phyloP scores from a whole-genome alignment of 73 alveolate genomes.

The Tetrahymena thermophila region DNA sequence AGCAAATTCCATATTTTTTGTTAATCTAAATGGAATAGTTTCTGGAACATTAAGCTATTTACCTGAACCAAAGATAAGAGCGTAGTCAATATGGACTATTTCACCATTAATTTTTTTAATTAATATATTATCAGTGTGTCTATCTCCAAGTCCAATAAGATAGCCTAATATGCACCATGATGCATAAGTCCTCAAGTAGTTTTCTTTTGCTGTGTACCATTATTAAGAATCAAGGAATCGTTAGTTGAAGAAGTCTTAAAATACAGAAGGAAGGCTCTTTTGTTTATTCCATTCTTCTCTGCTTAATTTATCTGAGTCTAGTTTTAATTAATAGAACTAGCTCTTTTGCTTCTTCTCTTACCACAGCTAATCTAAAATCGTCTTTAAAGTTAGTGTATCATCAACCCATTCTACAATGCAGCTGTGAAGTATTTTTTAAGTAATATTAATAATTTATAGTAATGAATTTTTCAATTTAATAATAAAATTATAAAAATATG shows the following conservation, averaged over 20 bases:
- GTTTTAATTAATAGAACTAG: not conserved
- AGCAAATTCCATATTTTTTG: constrained; percentile 80
- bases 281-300: constrained; percentile 51
- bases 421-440: not conserved
- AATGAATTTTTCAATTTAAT: too few relatives aligned
- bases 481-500: too few relatives aligned
- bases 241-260: constrained; percentile 60
- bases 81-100: constrained; percentile 91
- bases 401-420: constrained; percentile 78
- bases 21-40: constrained; percentile 89
- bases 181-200: constrained; percentile 83
- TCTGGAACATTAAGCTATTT: constrained; percentile 87
- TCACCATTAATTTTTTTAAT: constrained; percentile 70
- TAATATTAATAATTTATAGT: too few relatives aligned
- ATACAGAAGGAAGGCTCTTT: constrained; percentile 63
- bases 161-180: constrained; percentile 89
- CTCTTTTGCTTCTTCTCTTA: constrained; percentile 36
- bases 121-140: constrained; percentile 93
- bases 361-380: constrained; percentile 48
- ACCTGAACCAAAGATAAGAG: constrained; percentile 91
- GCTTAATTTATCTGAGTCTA: constrained; percentile 27
- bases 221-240: constrained; percentile 69
- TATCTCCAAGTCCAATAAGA: constrained; percentile 94
- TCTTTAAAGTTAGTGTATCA: constrained; percentile 53
- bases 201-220: constrained; percentile 77